Evolutionary conservation across 1,284 basidiomycete species (phyloP).

Genomic region (Sanghuangporus sanghuang): DNA sequence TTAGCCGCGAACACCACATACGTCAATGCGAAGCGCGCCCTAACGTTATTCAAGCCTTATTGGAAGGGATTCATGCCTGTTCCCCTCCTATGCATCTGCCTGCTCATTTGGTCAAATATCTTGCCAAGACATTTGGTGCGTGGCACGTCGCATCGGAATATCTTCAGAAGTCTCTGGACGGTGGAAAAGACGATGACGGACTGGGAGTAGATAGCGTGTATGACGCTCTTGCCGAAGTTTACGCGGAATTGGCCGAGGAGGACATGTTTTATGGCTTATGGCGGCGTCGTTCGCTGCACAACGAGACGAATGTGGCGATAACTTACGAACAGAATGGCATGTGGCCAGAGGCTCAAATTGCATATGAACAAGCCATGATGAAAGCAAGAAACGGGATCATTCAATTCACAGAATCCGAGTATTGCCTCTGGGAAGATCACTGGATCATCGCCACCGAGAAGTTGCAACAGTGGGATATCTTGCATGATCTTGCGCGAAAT

Average conservation of each 20-base stretch:
- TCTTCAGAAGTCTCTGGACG: constrained; percentile 74
- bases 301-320: constrained; percentile 90
- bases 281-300: constrained; percentile 83
- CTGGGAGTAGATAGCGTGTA: constrained; percentile 80
- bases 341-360: constrained; percentile 89
- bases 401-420: constrained; percentile 94
- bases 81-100: constrained; percentile 85
- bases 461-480: constrained; percentile 95
- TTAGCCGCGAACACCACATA: constrained; percentile 92
- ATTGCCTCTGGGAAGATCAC: constrained; percentile 99
- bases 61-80: constrained; percentile 82
- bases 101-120: constrained; percentile 93
- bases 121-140: constrained; percentile 93
- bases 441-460: constrained; percentile 97
- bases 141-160: constrained; percentile 94
- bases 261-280: constrained; percentile 98
- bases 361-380: constrained; percentile 90
- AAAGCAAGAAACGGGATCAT: constrained; percentile 81
- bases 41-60: constrained; percentile 90
- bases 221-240: constrained; percentile 92
- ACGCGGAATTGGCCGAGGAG: constrained; percentile 93
- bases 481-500: constrained; percentile 87
- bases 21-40: constrained; percentile 89
- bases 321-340: constrained; percentile 97
- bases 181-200: constrained; percentile 77